Evolutionary conservation across 257 asterid genomes (phyloP).

Genomic region (Striga asiatica): DNA sequence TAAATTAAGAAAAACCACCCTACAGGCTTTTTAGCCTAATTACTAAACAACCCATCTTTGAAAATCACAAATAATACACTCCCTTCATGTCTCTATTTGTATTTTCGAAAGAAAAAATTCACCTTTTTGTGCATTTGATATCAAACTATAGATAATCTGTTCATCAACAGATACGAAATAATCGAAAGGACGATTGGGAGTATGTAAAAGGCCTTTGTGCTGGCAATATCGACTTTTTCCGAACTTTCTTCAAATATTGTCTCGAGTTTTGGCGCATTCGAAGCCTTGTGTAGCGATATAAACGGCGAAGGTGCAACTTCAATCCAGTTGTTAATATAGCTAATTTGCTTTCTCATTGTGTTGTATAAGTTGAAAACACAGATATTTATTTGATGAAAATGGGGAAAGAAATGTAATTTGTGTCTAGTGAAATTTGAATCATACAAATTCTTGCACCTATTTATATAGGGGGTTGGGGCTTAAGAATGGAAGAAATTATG

Average conservation of each 20-base stretch:
- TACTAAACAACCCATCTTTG: background rate
- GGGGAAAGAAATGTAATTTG: background rate
- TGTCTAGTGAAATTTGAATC: conserved; percentile 4
- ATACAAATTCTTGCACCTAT: background rate
- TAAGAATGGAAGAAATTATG: conserved; percentile 7
- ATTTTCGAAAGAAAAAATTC: background rate
- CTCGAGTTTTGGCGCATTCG: conserved; percentile 40
- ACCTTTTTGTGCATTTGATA: background rate
- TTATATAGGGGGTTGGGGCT: conserved; percentile 8
- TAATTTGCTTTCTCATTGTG: conserved; percentile 32
- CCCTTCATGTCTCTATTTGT: too few species aligned
- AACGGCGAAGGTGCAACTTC: conserved; percentile 51
- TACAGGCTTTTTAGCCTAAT: background rate
- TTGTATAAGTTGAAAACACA: background rate
- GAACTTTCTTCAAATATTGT: conserved; percentile 45
- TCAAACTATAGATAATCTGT: conserved; percentile 24
- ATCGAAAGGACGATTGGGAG: conserved; percentile 27
- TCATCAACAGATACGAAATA: conserved; percentile 27
- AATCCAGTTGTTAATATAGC: conserved; percentile 26
- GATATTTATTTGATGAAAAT: background rate
- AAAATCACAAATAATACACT: too few species aligned
- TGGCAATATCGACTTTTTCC: conserved; percentile 15
- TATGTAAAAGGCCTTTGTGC: conserved; percentile 22
- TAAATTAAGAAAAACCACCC: background rate
- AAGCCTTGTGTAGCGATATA: conserved; percentile 28